phyloP scores from a whole-genome alignment of 192 early-diverging fungal genomes.

The Coemansia sp. region DNA sequence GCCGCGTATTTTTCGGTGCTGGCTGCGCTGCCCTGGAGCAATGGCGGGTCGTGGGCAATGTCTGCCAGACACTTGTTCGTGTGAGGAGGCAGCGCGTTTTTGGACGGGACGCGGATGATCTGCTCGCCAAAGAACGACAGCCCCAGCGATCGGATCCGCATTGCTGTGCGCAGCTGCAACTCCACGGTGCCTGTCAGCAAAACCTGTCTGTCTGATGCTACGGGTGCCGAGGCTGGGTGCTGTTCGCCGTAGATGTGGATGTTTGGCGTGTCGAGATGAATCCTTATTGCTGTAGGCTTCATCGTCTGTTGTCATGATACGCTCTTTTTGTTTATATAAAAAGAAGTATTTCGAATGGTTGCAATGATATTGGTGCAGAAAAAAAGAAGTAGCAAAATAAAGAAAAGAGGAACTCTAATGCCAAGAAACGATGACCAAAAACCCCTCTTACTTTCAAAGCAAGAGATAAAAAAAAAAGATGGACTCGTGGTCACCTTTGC shows the following conservation, averaged over 20 bases:
- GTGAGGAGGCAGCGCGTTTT: background rate
- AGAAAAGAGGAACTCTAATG: no score
- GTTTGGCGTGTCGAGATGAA: constrained; percentile 19
- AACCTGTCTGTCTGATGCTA: background rate
- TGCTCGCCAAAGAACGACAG: constrained; percentile 21
- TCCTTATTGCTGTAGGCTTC: constrained; percentile 10
- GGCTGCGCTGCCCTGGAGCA: background rate
- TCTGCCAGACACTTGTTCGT: constrained; percentile 7
- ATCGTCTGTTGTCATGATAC: background rate
- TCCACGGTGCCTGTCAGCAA: constrained; percentile 17
- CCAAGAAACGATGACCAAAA: no score
- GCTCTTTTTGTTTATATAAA: no score
- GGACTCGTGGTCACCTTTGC: no score
- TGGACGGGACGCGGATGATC: constrained; percentile 1
- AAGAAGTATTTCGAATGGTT: no score
- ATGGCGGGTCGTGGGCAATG: constrained; percentile 5
- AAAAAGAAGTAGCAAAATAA: no score
- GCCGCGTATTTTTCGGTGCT: constrained; percentile 7
- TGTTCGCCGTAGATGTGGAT: constrained; percentile 27
- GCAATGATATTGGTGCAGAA: no score
- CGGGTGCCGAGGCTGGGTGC: background rate
- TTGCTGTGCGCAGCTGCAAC: constrained; percentile 12
- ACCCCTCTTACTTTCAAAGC: no score
- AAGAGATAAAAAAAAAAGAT: no score
- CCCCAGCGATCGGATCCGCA: constrained; percentile 8